These are phyloP conservation scores for Echeveria elegans DNA, from an alignment of 164 flowering plant species.

Conservation along the genomic window DNA sequence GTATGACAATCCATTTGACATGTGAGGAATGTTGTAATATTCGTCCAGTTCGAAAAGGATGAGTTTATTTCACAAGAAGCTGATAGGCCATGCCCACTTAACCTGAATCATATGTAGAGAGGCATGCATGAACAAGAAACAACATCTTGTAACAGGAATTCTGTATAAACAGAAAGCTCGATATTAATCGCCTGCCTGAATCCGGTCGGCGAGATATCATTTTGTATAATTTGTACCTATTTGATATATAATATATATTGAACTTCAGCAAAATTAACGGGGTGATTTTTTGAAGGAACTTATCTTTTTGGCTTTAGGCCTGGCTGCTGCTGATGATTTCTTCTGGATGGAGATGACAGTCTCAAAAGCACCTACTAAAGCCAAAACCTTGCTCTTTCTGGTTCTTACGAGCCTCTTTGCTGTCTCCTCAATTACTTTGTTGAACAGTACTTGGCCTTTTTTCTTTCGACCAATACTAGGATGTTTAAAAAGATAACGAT, in stretches of 20 bases:
- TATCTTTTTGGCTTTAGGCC: neutral
- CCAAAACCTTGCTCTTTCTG: slow-evolving; percentile 24
- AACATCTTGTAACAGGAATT: neutral
- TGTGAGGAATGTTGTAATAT: neutral
- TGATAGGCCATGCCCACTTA: neutral
- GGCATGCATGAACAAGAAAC: neutral
- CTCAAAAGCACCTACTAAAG: slow-evolving; percentile 24
- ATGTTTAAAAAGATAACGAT: slow-evolving; percentile 50
- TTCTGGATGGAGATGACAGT: slow-evolving; percentile 15
- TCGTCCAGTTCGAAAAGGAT: neutral
- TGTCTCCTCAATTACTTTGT: slow-evolving; percentile 24
- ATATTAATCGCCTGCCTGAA: neutral
- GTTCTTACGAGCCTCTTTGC: slow-evolving; percentile 16
- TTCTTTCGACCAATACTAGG: slow-evolving; percentile 16
- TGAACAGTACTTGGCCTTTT: slow-evolving; percentile 11
- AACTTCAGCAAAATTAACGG: neutral
- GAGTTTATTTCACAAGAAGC: neutral
- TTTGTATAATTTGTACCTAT: neutral
- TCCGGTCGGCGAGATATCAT: neutral
- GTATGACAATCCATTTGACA: neutral
- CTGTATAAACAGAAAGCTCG: neutral
- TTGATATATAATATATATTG: neutral
- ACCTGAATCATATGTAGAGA: neutral
- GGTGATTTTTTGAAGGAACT: neutral
- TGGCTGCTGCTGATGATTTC: neutral